These are phyloP conservation scores for Ophiostoma triangulosporum DNA, from an alignment of 2,329 filamentous ascomycete genomes.

Conservation along the genomic window DNA sequence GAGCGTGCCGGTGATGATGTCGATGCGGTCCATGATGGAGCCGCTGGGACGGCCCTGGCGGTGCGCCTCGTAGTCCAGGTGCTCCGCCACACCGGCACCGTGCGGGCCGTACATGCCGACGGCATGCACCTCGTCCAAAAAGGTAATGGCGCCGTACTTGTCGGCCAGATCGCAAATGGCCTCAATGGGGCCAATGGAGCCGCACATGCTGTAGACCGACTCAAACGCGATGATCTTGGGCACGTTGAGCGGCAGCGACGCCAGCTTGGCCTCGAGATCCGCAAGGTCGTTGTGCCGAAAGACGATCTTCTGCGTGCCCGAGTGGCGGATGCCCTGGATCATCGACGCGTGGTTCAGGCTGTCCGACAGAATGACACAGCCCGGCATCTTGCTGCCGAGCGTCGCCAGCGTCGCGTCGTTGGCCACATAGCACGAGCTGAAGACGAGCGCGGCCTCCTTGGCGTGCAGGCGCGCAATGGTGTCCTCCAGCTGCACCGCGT, in stretches of 20 bases:
- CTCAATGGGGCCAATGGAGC: conserved; percentile 89
- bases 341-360: conserved; percentile 97
- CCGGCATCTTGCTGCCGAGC: conserved; percentile 88
- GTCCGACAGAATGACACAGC: conserved; percentile 96
- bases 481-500: conserved; percentile 72
- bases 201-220: conserved; percentile 99
- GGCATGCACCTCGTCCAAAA: conserved; percentile 95
- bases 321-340: conserved; percentile 98
- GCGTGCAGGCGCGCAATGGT: conserved; percentile 79
- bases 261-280: conserved; percentile 85
- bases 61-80: conserved; percentile 87
- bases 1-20: conserved; percentile 94
- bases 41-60: conserved; percentile 58
- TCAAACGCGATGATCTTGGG: conserved; percentile 99
- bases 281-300: conserved; percentile 98
- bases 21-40: conserved; percentile 87
- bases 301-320: conserved; percentile 90
- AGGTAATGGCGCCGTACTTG: conserved; percentile 95
- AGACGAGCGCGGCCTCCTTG: conserved; percentile 85
- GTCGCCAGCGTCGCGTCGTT: conserved; percentile 96
- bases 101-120: conserved; percentile 98
- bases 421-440: conserved; percentile 95
- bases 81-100: conserved; percentile 91
- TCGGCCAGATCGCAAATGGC: conserved; percentile 92
- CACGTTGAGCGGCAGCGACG: conserved; percentile 66